phyloP scores from a whole-genome alignment of 176 grass and related monocot genomes.

The Oryza rufipogon region DNA sequence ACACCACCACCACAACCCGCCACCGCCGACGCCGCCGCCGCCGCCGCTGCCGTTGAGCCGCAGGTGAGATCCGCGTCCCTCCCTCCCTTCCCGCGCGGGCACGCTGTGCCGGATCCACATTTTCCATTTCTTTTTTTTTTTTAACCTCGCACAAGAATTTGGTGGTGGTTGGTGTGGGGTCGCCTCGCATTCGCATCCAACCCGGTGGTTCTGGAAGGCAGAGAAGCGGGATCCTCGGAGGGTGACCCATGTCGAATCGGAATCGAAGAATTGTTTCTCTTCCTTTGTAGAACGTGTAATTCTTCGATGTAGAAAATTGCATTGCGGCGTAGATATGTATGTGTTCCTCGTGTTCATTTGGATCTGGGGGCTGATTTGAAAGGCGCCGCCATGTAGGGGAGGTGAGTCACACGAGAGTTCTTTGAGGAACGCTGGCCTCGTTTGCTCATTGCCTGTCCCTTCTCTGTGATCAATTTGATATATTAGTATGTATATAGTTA shows the following conservation, averaged over 20 bases:
- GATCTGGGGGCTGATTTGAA: no score
- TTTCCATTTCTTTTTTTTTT: background rate
- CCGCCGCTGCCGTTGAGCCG: conserved; percentile 22
- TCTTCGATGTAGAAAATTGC: background rate
- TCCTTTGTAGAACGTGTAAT: no score
- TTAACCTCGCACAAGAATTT: background rate
- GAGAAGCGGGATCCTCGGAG: conserved; percentile 5
- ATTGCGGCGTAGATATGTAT: background rate
- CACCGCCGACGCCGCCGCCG: background rate
- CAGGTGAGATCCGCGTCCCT: conserved; percentile 31
- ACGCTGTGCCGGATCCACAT: background rate
- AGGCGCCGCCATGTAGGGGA: no score
- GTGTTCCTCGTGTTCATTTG: background rate
- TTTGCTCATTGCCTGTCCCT: no score
- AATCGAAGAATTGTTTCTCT: background rate
- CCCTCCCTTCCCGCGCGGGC: background rate
- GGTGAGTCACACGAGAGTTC: no score
- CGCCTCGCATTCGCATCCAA: background rate
- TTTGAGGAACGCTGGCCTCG: no score
- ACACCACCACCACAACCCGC: background rate
- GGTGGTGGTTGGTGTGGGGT: conserved; percentile 8
- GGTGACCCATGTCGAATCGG: background rate
- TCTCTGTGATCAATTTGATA: no score
- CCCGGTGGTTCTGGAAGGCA: no score
- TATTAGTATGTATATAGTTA: no score